These are phyloP conservation scores for Melaleuca alternifolia DNA, from an alignment of 345 rosid species.

Conservation along the genomic window DNA sequence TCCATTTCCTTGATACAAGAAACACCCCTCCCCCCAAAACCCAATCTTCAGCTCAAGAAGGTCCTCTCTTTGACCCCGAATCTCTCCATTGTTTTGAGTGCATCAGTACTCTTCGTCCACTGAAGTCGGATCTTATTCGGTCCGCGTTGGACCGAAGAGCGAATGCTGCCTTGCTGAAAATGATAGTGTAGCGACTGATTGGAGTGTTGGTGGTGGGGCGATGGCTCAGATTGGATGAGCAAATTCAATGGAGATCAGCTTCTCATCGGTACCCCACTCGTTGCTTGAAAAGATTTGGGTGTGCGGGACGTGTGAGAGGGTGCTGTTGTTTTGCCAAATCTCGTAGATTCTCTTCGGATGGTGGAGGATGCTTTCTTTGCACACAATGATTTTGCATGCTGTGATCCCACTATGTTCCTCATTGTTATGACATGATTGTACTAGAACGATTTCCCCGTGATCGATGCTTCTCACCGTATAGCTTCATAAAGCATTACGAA, in stretches of 20 bases:
- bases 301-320: neutral
- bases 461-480: neutral
- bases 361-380: slow-evolving; percentile 13
- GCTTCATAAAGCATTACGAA: neutral
- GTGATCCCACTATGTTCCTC: neutral
- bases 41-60: neutral
- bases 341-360: slow-evolving; percentile 6
- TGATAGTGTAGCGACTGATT: slow-evolving; percentile 9
- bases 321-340: neutral
- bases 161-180: neutral
- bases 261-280: neutral
- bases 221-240: neutral
- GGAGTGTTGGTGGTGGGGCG: neutral
- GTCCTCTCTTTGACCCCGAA: neutral
- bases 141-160: slow-evolving; percentile 3
- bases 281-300: neutral
- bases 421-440: neutral
- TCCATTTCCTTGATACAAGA: neutral
- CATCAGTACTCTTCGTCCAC: slow-evolving; percentile 5
- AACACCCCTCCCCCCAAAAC: neutral
- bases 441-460: neutral
- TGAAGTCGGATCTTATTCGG: slow-evolving; percentile 4
- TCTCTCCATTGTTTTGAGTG: neutral
- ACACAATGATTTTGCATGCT: slow-evolving; percentile 9
- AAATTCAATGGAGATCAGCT: neutral